Base-by-base conservation (phyloP, 805 yeast genomes). In the Sungouiella thailandica region DNA sequence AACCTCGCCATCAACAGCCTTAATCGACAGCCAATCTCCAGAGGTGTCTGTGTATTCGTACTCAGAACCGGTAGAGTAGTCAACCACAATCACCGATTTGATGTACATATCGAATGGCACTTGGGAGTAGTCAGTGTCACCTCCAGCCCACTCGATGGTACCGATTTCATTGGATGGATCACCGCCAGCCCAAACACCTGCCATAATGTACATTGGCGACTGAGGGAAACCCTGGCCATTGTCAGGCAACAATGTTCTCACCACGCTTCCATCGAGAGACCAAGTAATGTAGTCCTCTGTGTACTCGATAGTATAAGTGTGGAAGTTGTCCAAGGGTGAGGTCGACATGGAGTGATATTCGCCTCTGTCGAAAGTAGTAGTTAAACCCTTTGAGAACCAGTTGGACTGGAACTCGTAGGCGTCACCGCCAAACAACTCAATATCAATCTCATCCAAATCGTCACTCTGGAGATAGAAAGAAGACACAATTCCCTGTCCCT, bases 251-350 rank as follows among this genome's bases (percentile, higher is more conserved):
- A 89, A 61, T 2, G 83, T 73, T 65, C 97, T 77, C 7, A 85
- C 76, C 1, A 69, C 65, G 6, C 43, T 52, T 18, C 90, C 94
- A 50, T 89, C 94, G 17, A 86, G 47, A 37, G 72, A 74, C 88
- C 94, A 89, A 7, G 72, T 65, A 25, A 83, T 62, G 6, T 63
- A 51, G 27, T 78, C 80, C 45, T 74, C 62, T 2, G 80, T 76
- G 96, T 96, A 88, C 46, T 87, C 95, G 35, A 89, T 59, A 6
- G 93, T 79, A 59, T 88, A 89, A 36, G 80, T 86, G 57, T 84
- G 89, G 59, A 56, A 83, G 15, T 68, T 60, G 3, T 65, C 55
- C 40, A 76, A 73, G 15, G 94, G 88, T 35, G 63, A 62, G 10
- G 60, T 49, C 3, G 62, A 41, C 35, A 80, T 80, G 7, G 58